Base-by-base conservation (phyloP, 2,329 filamentous ascomycete genomes). In the Botryosphaeria dothidea region DNA sequence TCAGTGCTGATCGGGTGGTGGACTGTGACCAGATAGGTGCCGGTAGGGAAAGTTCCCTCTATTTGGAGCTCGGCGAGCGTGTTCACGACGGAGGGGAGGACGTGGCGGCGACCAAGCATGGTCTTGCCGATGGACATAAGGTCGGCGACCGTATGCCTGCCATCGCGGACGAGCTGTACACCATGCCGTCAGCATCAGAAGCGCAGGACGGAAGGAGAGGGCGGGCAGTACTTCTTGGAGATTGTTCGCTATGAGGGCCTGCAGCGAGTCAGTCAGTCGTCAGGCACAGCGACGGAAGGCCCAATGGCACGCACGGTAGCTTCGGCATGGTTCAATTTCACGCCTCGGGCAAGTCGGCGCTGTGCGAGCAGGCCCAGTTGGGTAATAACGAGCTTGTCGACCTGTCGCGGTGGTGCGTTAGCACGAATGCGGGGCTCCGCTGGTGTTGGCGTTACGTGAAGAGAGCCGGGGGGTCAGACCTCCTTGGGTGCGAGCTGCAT, bases 311-410 rank as follows among this genome's bases (percentile, higher is more conserved):
- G 63, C 79, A 95, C 92, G 69, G 88, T 89, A 67, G 94, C 92
- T 82, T 98, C 94, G 34, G 90, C 85, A 81, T 97, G 92, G 75
- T 98, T 98, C 71, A 98, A 82, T 75, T 89, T 90, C 62, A 97
- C 88, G 60, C 94, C 94, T 72, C 94, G 85, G 34, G 94, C 94
- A 69, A 98, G 88, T 66, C 94, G 88, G 69, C 90, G 86, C 82
- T 98, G 94, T 63, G 94, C 94, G 56, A 97, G 85, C 70, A 90
- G 85, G 71, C 94, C 94, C 67, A 96, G 83, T 79, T 97, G 92
- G 63, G 93, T 92, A 75, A 96, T 94, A 77, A 90, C 86, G 79
- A 98, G 92, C 88, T 98, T 98, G 84, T 98, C 94, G 74, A 98
- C 85, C 94, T 98, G 72, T 21, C 29, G 17, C 13, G 43, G 17